phyloP scores from a whole-genome alignment of 2,329 filamentous ascomycete species.

The Cercospora sesami region DNA sequence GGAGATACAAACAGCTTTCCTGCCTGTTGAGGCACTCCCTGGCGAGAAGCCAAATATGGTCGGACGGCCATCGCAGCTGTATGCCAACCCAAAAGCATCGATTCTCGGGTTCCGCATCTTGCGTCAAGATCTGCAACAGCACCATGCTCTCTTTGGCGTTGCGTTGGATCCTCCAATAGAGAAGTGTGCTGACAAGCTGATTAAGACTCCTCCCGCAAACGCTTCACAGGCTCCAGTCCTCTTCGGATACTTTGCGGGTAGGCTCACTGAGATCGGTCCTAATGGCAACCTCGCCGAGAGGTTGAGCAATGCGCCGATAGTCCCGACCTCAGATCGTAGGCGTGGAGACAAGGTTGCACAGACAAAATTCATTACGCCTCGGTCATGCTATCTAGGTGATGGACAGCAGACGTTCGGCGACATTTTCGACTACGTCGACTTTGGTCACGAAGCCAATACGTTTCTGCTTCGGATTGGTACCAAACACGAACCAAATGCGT shows the following conservation, averaged over 20 bases:
- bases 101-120: slow-evolving; percentile 81
- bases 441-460: slow-evolving; percentile 80
- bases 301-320: slow-evolving; percentile 66
- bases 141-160: slow-evolving; percentile 85
- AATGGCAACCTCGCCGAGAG: slow-evolving; percentile 57
- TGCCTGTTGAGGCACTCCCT: slow-evolving; percentile 77
- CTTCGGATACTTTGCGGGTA: slow-evolving; percentile 80
- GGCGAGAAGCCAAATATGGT: slow-evolving; percentile 50
- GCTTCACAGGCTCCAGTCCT: slow-evolving; percentile 66
- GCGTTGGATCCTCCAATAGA: slow-evolving; percentile 75
- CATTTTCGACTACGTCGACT: slow-evolving; percentile 97
- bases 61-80: slow-evolving; percentile 74
- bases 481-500: slow-evolving; percentile 83
- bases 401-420: slow-evolving; percentile 69
- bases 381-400: slow-evolving; percentile 75
- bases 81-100: slow-evolving; percentile 73
- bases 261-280: slow-evolving; percentile 68
- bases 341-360: slow-evolving; percentile 31
- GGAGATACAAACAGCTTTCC: slow-evolving; percentile 46
- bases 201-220: slow-evolving; percentile 69
- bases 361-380: slow-evolving; percentile 64
- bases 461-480: slow-evolving; percentile 88
- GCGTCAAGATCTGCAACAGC: slow-evolving; percentile 70
- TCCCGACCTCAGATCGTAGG: slow-evolving; percentile 58
- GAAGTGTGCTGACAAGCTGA: slow-evolving; percentile 71